phyloP scores from a whole-genome alignment of 805 yeast species.

The Candida qinlingensis region DNA sequence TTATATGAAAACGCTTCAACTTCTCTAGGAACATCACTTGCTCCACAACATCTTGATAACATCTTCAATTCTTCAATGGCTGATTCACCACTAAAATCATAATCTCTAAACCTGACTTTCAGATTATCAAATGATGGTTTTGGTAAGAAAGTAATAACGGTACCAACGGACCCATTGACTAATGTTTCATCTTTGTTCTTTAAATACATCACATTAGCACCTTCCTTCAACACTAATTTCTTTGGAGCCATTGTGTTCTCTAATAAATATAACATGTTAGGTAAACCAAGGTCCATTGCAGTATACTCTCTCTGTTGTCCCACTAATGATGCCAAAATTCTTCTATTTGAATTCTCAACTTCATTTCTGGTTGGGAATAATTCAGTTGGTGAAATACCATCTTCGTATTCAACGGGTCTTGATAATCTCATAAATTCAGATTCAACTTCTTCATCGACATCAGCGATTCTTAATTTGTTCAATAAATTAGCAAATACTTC shows the following conservation, averaged over 20 bases:
- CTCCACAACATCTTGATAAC: conserved; percentile 28
- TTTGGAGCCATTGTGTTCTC: conserved; percentile 72
- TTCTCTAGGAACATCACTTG: conserved; percentile 21
- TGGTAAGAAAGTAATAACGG: conserved; percentile 41
- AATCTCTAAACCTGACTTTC: conserved; percentile 9
- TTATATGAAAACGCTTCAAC: conserved; percentile 23
- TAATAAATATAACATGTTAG: conserved; percentile 26
- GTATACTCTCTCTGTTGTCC: conserved; percentile 42
- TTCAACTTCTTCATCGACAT: conserved; percentile 44
- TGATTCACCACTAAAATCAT: conserved; percentile 20
- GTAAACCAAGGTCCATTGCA: conserved; percentile 37
- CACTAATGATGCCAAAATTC: conserved; percentile 42
- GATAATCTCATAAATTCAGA: conserved; percentile 45
- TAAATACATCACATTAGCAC: conserved; percentile 93
- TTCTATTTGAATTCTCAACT: conserved; percentile 70
- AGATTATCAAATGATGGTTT: conserved; percentile 16
- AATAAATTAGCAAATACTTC: conserved; percentile 68
- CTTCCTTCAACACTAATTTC: conserved; percentile 59
- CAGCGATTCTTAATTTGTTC: conserved; percentile 75
- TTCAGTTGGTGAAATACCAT: conserved; percentile 86
- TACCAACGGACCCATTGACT: conserved; percentile 91
- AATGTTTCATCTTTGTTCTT: conserved; percentile 71
- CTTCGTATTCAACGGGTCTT: conserved; percentile 54
- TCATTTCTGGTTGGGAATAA: conserved; percentile 81
- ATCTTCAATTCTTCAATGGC: conserved; percentile 18